These are phyloP conservation scores for Hypoxylon trugodes DNA, from an alignment of 495 filamentous ascomycete genomes.

Conservation along the genomic window DNA sequence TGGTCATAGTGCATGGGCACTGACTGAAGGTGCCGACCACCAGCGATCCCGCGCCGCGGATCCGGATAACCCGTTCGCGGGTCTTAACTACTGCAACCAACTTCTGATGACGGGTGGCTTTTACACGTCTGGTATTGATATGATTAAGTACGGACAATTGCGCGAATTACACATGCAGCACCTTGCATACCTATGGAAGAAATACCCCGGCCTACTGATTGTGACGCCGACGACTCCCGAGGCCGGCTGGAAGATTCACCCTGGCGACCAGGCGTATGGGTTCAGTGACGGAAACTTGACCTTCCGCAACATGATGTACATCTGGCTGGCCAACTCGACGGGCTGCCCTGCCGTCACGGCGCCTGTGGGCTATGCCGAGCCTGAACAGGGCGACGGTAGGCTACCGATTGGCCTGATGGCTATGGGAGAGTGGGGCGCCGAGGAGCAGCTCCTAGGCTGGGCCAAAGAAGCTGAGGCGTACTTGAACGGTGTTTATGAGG, in stretches of 20 bases:
- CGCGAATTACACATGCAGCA: conserved; percentile 84
- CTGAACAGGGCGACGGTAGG: conserved; percentile 54
- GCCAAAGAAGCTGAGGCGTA: conserved; percentile 72
- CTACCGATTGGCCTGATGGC: conserved; percentile 87
- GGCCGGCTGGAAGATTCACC: conserved; percentile 71
- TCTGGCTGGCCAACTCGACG: conserved; percentile 84
- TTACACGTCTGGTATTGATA: conserved; percentile 72
- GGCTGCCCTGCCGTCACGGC: conserved; percentile 82
- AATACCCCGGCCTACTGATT: conserved; percentile 79
- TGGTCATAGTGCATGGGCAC: conserved; percentile 83
- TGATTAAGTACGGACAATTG: conserved; percentile 77
- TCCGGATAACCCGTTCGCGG: conserved; percentile 29
- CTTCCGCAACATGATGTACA: conserved; percentile 85
- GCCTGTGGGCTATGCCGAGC: conserved; percentile 76
- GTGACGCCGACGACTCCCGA: conserved; percentile 81
- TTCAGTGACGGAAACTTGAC: conserved; percentile 76
- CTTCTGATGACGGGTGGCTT: conserved; percentile 71
- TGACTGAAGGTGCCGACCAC: conserved; percentile 67
- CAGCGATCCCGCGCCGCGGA: conserved; percentile 39
- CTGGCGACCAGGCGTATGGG: conserved; percentile 65
- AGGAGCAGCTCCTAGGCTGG: conserved; percentile 80
- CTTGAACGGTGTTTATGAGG: conserved; percentile 47
- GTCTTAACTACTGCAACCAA: conserved; percentile 75
- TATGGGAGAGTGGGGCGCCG: conserved; percentile 86
- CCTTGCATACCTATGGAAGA: conserved; percentile 73